A percentile compares a stretch with the other conserved stretches of the same genome.
Evolutionary conservation across 2,329 filamentous ascomycete genomes (phyloP).

Genomic region (Coniochaeta sp.): DNA sequence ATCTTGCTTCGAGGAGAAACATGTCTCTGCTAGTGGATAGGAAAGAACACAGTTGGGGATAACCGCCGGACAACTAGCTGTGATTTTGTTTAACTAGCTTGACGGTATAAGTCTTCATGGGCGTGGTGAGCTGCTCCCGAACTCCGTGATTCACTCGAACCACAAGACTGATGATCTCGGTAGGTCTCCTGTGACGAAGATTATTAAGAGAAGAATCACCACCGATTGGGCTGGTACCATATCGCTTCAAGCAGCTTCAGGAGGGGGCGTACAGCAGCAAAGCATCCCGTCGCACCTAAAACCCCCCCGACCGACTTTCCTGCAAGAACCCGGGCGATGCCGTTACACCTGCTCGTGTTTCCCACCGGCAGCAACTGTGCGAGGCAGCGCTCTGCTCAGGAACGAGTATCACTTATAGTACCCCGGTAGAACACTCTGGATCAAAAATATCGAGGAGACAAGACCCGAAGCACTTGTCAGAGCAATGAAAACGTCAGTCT

Average conservation of each 20-base stretch:
- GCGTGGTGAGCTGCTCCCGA: not conserved
- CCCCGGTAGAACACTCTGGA: not conserved
- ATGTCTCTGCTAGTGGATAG: constrained; percentile 1
- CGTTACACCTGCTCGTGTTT: constrained; percentile 4
- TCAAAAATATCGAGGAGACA: not conserved
- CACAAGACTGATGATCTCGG: not conserved
- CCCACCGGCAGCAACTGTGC: not conserved
- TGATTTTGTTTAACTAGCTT: not conserved
- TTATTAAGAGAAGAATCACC: not conserved
- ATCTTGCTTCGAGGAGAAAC: not conserved
- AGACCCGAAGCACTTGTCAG: not conserved
- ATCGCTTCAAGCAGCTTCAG: not conserved
- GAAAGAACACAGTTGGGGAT: not conserved
- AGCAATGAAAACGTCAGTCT: not conserved
- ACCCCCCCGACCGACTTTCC: not conserved
- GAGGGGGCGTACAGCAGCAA: constrained; percentile 3
- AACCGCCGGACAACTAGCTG: not conserved
- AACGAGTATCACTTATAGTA: not conserved
- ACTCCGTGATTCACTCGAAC: not conserved
- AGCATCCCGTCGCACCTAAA: not conserved
- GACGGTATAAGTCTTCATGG: not conserved
- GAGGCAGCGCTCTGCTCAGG: not conserved
- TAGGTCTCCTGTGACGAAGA: not conserved
- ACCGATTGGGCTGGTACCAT: not conserved
- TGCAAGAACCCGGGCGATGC: not conserved